Conservation (phyloP, 441 rosid species). For the Arabidopsis lyrata region DNA sequence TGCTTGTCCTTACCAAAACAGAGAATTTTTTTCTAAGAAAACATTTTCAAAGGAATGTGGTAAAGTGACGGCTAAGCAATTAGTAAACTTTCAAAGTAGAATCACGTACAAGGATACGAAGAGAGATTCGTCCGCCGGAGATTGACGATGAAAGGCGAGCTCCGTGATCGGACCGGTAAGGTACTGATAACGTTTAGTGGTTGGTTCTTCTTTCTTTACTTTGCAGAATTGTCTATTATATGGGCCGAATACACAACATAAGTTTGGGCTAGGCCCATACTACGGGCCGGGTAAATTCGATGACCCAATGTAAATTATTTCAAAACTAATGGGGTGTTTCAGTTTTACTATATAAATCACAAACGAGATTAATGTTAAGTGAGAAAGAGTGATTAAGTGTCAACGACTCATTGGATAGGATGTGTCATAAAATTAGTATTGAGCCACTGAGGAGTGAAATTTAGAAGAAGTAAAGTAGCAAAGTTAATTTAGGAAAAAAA, state of each 20-base stretch:
- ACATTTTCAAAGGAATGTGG: not conserved
- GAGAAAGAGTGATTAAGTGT: constrained; percentile 8
- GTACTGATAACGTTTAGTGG: constrained; percentile 21
- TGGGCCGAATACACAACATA: constrained; percentile 21
- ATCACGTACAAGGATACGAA: no score
- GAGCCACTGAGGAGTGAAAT: constrained; percentile 14
- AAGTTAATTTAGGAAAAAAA: not conserved
- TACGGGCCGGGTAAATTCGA: no score
- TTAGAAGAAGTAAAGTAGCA: not conserved
- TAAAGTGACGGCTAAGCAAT: no score
- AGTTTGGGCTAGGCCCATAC: constrained; percentile 28
- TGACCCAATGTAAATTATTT: not conserved
- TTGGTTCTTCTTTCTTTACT: constrained; percentile 4
- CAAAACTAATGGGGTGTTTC: not conserved
- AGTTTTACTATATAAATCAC: not conserved
- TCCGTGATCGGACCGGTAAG: constrained; percentile 42
- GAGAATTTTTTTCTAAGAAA: not conserved
- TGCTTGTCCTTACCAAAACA: not conserved
- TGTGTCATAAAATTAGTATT: constrained; percentile 34
- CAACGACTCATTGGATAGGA: constrained; percentile 37
- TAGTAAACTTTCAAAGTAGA: not conserved
- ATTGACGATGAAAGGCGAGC: constrained; percentile 26
- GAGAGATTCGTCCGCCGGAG: constrained; percentile 25
- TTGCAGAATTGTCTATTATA: not conserved
- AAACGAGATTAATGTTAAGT: not conserved